Evolutionary conservation across 768 basidiomycete species (phyloP), one percentile per base, ranked within the genome.

Genomic region (Lyophyllum semitale): DNA sequence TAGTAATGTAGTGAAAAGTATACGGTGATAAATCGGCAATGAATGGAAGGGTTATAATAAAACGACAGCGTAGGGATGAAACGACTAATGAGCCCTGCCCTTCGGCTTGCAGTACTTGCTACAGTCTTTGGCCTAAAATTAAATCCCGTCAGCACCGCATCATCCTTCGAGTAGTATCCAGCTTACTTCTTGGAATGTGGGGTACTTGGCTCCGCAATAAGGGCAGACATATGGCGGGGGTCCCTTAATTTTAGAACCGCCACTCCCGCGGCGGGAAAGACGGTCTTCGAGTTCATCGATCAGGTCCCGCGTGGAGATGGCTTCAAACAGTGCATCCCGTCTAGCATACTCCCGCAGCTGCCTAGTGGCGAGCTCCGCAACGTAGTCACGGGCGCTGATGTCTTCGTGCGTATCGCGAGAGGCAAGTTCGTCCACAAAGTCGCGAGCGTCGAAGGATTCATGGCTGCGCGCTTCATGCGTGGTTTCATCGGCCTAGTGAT

Each of bases 21-120:
- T n/a, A n/a, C n/a, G n/a, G n/a, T n/a, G n/a, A n/a, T n/a, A n/a
- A n/a, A n/a, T n/a, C n/a, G n/a, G n/a, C n/a, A n/a, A n/a, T n/a
- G n/a, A n/a, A n/a, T n/a, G n/a, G n/a, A n/a, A n/a, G n/a, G n/a
- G n/a, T n/a, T n/a, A n/a, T n/a, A n/a, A n/a, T n/a, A n/a, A n/a
- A n/a, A n/a, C n/a, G n/a, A n/a, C n/a, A n/a, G n/a, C n/a, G n/a
- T n/a, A n/a, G n/a, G n/a, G n/a, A n/a, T n/a, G n/a, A n/a, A n/a
- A n/a, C n/a, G n/a, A n/a, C n/a, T n/a, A n/a, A n/a, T n/a, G n/a
- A n/a, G n/a, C n/a, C n/a, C n/a, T n/a, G n/a, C n/a, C n/a, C 23
- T 47, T 47, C n/a, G 46, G 27, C 46, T 32, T 29, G 29, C 46
- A 47, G 29, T 32, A 47, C n/a, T 30, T 47, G 46, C 46, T 47